Evolutionary conservation across 2,329 filamentous ascomycete genomes (phyloP), one percentile per base, ranked within the genome.

Genomic region (Cladosporium austrohemisphaericum): DNA sequence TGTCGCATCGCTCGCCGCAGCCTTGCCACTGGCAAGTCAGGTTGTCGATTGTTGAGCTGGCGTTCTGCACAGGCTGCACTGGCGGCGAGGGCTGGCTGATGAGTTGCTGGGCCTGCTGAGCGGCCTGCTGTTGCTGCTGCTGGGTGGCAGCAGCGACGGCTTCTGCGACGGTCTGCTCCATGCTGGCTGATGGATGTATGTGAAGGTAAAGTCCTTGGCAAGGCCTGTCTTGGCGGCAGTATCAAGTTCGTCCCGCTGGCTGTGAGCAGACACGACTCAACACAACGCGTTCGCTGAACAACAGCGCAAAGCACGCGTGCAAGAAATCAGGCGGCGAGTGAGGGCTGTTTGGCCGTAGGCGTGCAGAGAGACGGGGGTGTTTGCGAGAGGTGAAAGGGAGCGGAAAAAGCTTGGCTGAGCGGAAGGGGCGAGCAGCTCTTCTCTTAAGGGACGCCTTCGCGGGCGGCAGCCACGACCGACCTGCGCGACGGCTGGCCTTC

Each of bases 21-120:
- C 75, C 77, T 57, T 77, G 73, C 81, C 81, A 84, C 68, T 83
- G 78, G 57, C 81, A 84, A 28, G 71, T 70, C 19, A 77, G 65
- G 57, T 71, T 70, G 62, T 77, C 74, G 61, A 64, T 61, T 49
- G 63, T 61, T 44, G 60, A 65, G 49, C 55, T 60, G 20, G 55
- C 50, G 20, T 55, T 52, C 29, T 64, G 58, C n/a, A 58, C 57
- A 8, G 60, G 56, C 52, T 60, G 61, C 20, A 63, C 58, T 2
- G 61, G 57, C 19, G 60, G 60, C 44, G 60, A 62, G 13, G 61
- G 51, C 38, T 52, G 44, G 26, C 49, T 51, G 22, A 56, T 52
- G 16, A 51, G 48, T 25, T 55, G 55, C 33, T 56, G 57, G 9
- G 55, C 55, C 47, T 61, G 59, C 38, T 58, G 57, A 10, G 61